These are phyloP conservation scores for Manihot esculenta DNA, from an alignment of 441 rosid species.

Conservation along the genomic window DNA sequence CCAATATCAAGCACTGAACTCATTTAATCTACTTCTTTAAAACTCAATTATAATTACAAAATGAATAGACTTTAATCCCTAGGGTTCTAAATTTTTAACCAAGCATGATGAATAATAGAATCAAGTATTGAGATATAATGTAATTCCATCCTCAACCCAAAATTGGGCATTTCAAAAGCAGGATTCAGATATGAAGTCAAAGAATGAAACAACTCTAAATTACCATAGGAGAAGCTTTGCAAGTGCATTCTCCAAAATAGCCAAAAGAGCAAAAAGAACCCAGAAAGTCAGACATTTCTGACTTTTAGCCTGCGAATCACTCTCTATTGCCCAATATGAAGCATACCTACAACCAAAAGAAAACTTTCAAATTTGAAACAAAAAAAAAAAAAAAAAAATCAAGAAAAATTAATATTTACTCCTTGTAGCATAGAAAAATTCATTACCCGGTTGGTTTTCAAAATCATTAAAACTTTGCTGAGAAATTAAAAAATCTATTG, in stretches of 20 bases:
- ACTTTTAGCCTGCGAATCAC: constrained; percentile 22
- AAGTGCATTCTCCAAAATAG: constrained; percentile 29
- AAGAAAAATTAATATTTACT: not conserved
- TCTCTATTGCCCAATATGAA: constrained; percentile 33
- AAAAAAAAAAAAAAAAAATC: not conserved
- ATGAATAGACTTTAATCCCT: no score
- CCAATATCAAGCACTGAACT: no score
- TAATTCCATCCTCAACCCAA: not conserved
- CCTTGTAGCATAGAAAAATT: no score
- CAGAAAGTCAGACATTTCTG: constrained; percentile 41
- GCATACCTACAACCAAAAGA: constrained; percentile 13
- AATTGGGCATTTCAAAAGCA: not conserved
- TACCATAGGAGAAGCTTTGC: constrained; percentile 16
- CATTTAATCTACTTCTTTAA: no score
- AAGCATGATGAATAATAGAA: not conserved
- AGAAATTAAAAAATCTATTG: no score
- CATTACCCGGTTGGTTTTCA: no score
- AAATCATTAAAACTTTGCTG: no score
- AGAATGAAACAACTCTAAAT: not conserved
- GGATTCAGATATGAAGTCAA: not conserved
- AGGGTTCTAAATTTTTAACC: not conserved
- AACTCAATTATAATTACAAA: no score
- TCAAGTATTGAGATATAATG: no score
- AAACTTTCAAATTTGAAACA: not conserved
- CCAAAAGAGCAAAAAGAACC: constrained; percentile 33